Percentiles rank a stretch among this genome's conserved stretches.
Conservation (phyloP, 2,329 filamentous ascomycete species). For the Zasmidium citrigriseum region DNA sequence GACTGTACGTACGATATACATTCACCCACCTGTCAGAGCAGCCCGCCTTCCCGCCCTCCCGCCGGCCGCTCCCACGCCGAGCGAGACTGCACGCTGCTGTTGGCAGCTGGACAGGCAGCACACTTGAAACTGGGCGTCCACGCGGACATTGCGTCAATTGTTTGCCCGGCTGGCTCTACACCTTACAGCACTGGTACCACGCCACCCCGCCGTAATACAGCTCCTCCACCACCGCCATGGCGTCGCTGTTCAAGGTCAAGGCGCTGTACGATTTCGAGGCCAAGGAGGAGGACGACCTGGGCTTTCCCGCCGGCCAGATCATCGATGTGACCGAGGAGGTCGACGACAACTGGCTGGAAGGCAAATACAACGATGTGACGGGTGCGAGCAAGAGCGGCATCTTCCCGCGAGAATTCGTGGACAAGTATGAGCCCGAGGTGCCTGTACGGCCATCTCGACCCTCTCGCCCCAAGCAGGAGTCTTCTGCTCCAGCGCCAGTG, state of each 20-base stretch:
- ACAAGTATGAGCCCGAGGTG: conserved; percentile 88
- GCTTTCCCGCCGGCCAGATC: conserved; percentile 80
- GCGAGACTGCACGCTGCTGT: background rate
- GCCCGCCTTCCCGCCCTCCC: background rate
- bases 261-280: conserved; percentile 94
- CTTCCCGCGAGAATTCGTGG: conserved; percentile 96
- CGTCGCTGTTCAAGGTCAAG: conserved; percentile 80
- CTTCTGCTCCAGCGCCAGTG: conserved; percentile 24
- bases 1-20: background rate
- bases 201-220: background rate
- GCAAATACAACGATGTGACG: conserved; percentile 77
- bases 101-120: conserved; percentile 1
- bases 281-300: conserved; percentile 90
- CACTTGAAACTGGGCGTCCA: conserved; percentile 2
- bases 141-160: conserved; percentile 4
- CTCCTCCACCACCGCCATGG: conserved; percentile 20
- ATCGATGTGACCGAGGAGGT: conserved; percentile 93
- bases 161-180: background rate
- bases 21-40: too few relatives aligned
- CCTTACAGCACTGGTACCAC: conserved; percentile 10
- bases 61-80: background rate
- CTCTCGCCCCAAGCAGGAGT: conserved; percentile 66
- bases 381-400: conserved; percentile 80
- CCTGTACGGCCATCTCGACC: conserved; percentile 80
- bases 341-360: conserved; percentile 90